Conservation (phyloP, 371 early-diverging fungal species). For the Rhizomucor miehei region DNA sequence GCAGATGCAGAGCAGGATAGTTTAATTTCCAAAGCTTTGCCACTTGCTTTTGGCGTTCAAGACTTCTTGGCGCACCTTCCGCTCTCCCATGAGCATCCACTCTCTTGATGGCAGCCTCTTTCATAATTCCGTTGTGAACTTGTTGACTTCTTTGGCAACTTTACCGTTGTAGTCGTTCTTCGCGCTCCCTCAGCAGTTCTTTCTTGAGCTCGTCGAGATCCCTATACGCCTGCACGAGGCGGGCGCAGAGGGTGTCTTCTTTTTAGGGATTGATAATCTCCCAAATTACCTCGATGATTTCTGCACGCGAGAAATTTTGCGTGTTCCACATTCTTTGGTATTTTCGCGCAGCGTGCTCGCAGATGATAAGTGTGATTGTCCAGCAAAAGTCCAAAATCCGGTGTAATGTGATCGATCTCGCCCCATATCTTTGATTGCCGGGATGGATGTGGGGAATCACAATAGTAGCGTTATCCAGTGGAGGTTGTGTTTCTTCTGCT, state of each 20-base stretch:
- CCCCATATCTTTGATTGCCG: background rate
- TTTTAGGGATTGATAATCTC: no score
- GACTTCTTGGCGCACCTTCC: background rate
- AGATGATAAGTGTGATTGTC: conserved; percentile 1
- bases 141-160: no score
- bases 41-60: background rate
- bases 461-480: background rate
- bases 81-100: no score
- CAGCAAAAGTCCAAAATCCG: background rate
- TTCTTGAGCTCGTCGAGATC: no score
- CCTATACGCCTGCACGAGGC: no score
- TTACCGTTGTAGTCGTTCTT: no score
- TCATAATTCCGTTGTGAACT: no score
- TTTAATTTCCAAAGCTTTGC: conserved; percentile 1
- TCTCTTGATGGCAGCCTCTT: no score
- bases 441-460: conserved; percentile 8
- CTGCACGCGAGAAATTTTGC: background rate
- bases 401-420: background rate
- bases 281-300: no score
- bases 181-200: no score
- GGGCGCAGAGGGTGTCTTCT: no score
- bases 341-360: background rate
- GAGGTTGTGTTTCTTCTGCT: background rate
- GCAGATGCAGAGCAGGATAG: conserved; percentile 8
- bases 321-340: background rate